These are phyloP conservation scores for Xylaria sp. DNA, from an alignment of 2,329 filamentous ascomycete species.

Conservation along the genomic window DNA sequence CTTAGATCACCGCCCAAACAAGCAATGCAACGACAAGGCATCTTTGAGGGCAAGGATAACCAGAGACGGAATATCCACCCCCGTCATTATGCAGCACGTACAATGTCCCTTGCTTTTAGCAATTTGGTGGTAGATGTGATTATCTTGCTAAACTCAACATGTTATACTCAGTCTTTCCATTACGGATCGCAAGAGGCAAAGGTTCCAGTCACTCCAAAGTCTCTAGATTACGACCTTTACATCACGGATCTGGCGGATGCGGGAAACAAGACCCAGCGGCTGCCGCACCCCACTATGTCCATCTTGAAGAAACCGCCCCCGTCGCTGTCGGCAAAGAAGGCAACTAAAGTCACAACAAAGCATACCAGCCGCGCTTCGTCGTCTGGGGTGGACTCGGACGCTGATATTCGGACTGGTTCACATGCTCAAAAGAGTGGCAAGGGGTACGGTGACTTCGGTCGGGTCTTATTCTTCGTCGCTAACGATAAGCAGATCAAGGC, in stretches of 20 bases:
- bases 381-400: constrained; percentile 56
- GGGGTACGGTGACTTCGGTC: constrained; percentile 52
- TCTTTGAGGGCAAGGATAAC: constrained; percentile 1
- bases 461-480: constrained; percentile 46
- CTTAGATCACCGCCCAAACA: constrained; percentile 19
- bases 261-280: constrained; percentile 58
- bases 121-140: not conserved
- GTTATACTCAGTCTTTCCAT: constrained; percentile 59
- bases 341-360: constrained; percentile 49
- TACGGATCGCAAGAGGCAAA: constrained; percentile 64
- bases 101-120: not conserved
- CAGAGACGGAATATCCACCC: not conserved
- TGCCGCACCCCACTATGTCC: constrained; percentile 63
- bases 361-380: constrained; percentile 50
- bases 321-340: constrained; percentile 41
- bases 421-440: constrained; percentile 54
- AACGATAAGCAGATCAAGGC: constrained; percentile 52
- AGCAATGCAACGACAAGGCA: constrained; percentile 29
- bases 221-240: constrained; percentile 67
- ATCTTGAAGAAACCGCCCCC: constrained; percentile 58
- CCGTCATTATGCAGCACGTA: not conserved
- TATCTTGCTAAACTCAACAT: constrained; percentile 20
- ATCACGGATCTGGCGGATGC: constrained; percentile 63
- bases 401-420: constrained; percentile 31
- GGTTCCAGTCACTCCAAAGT: constrained; percentile 58